A percentile compares a stretch with the other conserved stretches of the same genome.
Evolutionary conservation across 225 moss, liverwort and hornwort species (phyloP).

Genomic region (Straminergon stramineum): DNA sequence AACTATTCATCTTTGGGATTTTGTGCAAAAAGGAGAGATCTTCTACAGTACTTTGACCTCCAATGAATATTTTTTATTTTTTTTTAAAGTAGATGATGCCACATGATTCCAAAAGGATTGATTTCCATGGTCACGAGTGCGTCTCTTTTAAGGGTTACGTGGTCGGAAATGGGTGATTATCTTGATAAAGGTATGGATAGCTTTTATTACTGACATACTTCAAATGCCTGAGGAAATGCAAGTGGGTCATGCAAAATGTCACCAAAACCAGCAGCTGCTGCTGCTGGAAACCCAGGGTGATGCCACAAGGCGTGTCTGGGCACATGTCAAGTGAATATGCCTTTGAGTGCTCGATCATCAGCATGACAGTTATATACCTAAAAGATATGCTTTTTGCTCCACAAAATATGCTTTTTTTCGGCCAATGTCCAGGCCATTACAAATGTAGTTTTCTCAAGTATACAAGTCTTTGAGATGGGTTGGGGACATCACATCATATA

Average conservation of each 20-base stretch:
- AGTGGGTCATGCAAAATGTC: not conserved
- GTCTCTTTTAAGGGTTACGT: too few relatives aligned
- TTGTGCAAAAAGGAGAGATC: too few relatives aligned
- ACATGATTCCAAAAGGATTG: too few relatives aligned
- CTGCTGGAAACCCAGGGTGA: not conserved
- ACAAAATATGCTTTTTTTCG: not conserved
- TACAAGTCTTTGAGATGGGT: too few relatives aligned
- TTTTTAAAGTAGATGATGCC: too few relatives aligned
- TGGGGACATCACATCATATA: not conserved
- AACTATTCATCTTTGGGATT: too few relatives aligned
- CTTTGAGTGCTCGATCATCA: not conserved
- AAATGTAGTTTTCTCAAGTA: not conserved
- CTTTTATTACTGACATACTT: not conserved
- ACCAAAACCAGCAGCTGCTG: not conserved
- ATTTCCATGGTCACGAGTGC: too few relatives aligned
- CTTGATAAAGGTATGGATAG: too few relatives aligned
- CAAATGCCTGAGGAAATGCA: not conserved
- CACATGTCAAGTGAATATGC: not conserved
- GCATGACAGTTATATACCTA: not conserved
- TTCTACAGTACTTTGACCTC: too few relatives aligned
- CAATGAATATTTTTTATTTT: too few relatives aligned
- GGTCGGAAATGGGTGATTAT: too few relatives aligned
- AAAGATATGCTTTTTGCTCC: not conserved
- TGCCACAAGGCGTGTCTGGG: too few relatives aligned
- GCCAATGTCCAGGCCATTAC: not conserved